phyloP scores from a whole-genome alignment of 768 basidiomycete species.

The Pleurotus platypus region DNA sequence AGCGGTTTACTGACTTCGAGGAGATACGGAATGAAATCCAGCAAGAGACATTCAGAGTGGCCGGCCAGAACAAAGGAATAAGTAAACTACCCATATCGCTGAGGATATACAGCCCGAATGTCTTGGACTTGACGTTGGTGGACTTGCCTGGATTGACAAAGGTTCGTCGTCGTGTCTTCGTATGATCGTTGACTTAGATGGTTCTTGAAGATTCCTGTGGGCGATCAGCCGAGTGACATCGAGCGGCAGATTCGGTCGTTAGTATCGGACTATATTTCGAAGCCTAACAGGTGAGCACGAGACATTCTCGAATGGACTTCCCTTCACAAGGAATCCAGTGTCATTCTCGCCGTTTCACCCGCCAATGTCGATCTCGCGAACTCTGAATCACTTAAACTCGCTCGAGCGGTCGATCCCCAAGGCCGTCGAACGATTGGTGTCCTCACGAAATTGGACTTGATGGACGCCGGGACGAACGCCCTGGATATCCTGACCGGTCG shows the following conservation, averaged over 20 bases:
- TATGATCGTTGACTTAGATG: neutral
- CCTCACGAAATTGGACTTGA: constrained; percentile 94
- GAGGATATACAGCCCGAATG: constrained; percentile 93
- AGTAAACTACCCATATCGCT: constrained; percentile 95
- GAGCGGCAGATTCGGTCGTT: constrained; percentile 93
- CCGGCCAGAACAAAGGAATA: constrained; percentile 98
- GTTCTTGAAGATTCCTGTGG: constrained; percentile 75
- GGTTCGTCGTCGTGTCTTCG: constrained; percentile 36
- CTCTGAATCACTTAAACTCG: constrained; percentile 95
- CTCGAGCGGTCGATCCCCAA: constrained; percentile 92
- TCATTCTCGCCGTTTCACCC: constrained; percentile 94
- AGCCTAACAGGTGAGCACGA: constrained; percentile 78
- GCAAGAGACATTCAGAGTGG: constrained; percentile 94
- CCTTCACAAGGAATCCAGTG: constrained; percentile 39
- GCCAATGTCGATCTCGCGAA: constrained; percentile 99
- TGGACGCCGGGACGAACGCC: constrained; percentile 99
- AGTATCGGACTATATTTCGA: constrained; percentile 94
- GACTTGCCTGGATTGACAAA: constrained; percentile 97
- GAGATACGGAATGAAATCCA: constrained; percentile 97
- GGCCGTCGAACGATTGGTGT: constrained; percentile 96
- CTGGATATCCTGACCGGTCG: constrained; percentile 94
- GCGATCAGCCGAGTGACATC: constrained; percentile 97
- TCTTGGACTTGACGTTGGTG: constrained; percentile 92
- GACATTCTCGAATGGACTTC: no score
- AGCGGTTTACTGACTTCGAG: constrained; percentile 92